phyloP scores from a whole-genome alignment of 768 basidiomycete genomes.

The Pleurotus tuoliensis region DNA sequence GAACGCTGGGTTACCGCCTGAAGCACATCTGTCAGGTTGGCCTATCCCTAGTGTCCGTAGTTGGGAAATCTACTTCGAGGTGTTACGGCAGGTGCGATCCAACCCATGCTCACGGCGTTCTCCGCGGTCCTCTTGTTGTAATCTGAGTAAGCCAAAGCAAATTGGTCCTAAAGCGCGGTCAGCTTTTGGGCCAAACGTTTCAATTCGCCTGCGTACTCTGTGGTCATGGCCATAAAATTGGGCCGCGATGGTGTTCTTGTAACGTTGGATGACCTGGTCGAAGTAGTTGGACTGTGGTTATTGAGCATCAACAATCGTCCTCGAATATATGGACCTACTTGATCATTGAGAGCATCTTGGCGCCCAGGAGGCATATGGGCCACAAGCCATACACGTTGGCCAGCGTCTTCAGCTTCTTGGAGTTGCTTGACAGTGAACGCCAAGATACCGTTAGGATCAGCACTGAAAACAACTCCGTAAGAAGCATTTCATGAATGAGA shows the following conservation, averaged over 20 bases:
- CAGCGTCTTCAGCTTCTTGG: conserved; percentile 55
- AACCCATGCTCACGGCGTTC: conserved; percentile 43
- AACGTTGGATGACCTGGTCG: conserved; percentile 58
- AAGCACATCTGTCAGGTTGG: background rate
- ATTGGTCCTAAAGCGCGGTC: conserved; percentile 41
- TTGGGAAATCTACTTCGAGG: conserved; percentile 40
- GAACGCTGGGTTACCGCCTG: conserved; percentile 54
- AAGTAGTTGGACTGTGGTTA: conserved; percentile 53
- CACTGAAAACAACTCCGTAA: conserved; percentile 7
- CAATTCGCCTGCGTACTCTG: conserved; percentile 22
- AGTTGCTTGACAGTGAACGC: conserved; percentile 50
- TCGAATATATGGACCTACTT: conserved; percentile 25
- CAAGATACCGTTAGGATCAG: conserved; percentile 60
- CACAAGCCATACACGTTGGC: conserved; percentile 60
- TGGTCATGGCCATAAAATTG: conserved; percentile 65
- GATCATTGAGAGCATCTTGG: conserved; percentile 45
- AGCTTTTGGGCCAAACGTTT: background rate
- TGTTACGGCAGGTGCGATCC: conserved; percentile 53
- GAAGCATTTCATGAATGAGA: conserved; percentile 13
- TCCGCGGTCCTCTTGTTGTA: conserved; percentile 39
- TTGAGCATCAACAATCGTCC: too few species aligned
- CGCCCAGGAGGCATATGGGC: conserved; percentile 55
- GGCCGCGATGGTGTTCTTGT: conserved; percentile 52
- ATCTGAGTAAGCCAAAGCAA: conserved; percentile 56
- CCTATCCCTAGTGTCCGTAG: background rate